Evolutionary conservation across 2,329 filamentous ascomycete species (phyloP).

Genomic region (Gaeumannomyces sp.): DNA sequence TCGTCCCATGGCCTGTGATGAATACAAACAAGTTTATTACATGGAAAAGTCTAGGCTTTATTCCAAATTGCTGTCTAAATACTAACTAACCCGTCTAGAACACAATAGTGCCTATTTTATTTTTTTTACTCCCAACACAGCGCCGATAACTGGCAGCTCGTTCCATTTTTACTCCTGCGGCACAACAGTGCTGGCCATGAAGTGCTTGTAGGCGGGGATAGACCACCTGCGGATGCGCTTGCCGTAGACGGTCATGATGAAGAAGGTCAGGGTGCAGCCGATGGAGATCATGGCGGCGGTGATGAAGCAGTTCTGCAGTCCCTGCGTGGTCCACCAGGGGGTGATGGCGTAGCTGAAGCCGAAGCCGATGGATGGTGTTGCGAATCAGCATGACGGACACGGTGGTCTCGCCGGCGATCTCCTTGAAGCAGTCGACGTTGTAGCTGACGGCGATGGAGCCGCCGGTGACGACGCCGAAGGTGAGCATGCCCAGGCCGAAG

Average conservation of each 20-base stretch:
- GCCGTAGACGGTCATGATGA: slow-evolving; percentile 25
- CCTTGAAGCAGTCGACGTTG: slow-evolving; percentile 34
- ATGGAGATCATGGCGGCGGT: slow-evolving; percentile 24
- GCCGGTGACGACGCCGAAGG: slow-evolving; percentile 32
- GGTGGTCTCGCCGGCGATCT: slow-evolving; percentile 19
- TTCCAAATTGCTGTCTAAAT: not conserved
- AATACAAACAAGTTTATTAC: too few relatives aligned
- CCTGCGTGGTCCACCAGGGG: slow-evolving; percentile 26
- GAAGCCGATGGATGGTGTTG: slow-evolving; percentile 22
- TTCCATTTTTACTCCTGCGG: slow-evolving; percentile 6
- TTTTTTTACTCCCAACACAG: not conserved
- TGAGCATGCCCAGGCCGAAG: slow-evolving; percentile 34
- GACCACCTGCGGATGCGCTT: slow-evolving; percentile 20
- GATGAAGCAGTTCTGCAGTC: slow-evolving; percentile 28
- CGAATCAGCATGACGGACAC: slow-evolving; percentile 21
- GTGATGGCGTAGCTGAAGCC: slow-evolving; percentile 27
- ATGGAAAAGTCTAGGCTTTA: not conserved
- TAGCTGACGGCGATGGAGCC: slow-evolving; percentile 34
- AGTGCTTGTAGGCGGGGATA: slow-evolving; percentile 11
- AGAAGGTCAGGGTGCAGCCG: slow-evolving; percentile 20
- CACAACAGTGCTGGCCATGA: slow-evolving; percentile 8
- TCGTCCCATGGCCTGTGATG: too few relatives aligned
- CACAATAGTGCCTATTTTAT: not conserved
- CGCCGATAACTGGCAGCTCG: too few relatives aligned
- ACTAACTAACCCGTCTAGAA: too few relatives aligned